Evolutionary conservation across 2,329 filamentous ascomycete genomes (phyloP), one percentile per base, ranked within the genome.

Genomic region (Sporothrix luriei): DNA sequence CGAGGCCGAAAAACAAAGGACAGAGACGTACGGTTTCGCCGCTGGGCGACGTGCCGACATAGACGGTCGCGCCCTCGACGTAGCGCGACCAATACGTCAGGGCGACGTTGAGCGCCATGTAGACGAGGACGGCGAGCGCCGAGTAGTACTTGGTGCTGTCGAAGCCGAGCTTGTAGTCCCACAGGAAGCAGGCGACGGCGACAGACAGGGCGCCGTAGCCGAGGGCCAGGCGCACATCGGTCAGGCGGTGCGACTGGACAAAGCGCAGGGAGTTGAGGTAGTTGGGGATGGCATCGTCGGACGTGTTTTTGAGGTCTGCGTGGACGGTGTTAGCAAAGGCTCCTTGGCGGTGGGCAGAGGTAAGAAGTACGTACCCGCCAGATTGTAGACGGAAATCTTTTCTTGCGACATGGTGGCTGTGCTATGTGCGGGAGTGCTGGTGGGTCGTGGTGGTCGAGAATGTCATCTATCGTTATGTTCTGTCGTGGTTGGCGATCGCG

Each of bases 241-340:
- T 88, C 62, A 95, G 88, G 70, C 81, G 85, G 82, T 98, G 90
- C 73, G 91, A 89, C 80, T 97, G 93, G 73, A 83, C 86, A 84
- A 97, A 97, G 74, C 85, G 89, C 78, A 98, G 88, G 43, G 89
- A 91, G 80, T 92, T 94, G 73, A 99, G 89, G 83, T 98, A 98
- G 81, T 95, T 93, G 71, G 91, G 89, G 71, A 99, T 90, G 70
- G 94, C 93, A 81, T 99, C 95, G 82, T 99, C 95, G 74, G 92
- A 93, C 51, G 94, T 96, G 82, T 95, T 97, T 81, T 98, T 98
- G 73, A 99, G 90, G 79, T 98, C 95, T 97, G 78, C 26, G 69
- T 3, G n/a, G 21, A 24, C 0, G 72, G 62, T 3, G 72, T 68
- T 10, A 69, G 70, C 57, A 29, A 16, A 13, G 13, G 9, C 19